Percentiles rank a stretch among this genome's conserved stretches.
phyloP scores from a whole-genome alignment of 371 early-diverging fungal species.

The Mucor racemosus region DNA sequence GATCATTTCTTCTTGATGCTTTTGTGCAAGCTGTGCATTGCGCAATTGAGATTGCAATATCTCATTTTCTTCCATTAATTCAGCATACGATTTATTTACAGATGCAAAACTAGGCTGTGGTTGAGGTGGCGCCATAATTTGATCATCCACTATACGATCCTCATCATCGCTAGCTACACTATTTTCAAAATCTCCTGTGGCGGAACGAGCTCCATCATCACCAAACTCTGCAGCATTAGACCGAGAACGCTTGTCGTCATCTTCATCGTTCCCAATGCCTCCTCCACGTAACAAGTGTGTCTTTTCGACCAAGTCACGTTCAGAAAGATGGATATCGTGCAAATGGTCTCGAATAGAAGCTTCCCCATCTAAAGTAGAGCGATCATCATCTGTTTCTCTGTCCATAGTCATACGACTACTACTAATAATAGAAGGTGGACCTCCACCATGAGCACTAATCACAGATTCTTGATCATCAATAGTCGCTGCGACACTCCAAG shows the following conservation, averaged over 20 bases:
- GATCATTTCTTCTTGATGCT: constrained; percentile 51
- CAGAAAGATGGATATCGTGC: constrained; percentile 18
- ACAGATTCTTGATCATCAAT: constrained; percentile 59
- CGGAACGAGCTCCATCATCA: constrained; percentile 52
- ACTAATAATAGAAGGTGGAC: constrained; percentile 35
- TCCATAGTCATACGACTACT: constrained; percentile 27
- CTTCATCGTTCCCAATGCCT: constrained; percentile 25
- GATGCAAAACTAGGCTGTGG: constrained; percentile 57
- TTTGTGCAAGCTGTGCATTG: constrained; percentile 42
- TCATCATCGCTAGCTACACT: constrained; percentile 41
- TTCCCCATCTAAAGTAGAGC: constrained; percentile 38
- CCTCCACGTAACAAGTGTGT: constrained; percentile 18
- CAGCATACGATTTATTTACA: constrained; percentile 49
- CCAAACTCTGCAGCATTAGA: constrained; percentile 60
- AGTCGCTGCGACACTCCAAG: constrained; percentile 60
- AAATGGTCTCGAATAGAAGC: constrained; percentile 27
- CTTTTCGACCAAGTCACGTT: constrained; percentile 11
- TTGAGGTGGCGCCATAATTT: constrained; percentile 56
- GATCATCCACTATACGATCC: constrained; percentile 45
- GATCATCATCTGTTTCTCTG: constrained; percentile 32
- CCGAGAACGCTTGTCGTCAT: constrained; percentile 51
- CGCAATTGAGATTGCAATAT: constrained; percentile 45
- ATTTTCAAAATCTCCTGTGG: constrained; percentile 48
- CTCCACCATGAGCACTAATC: constrained; percentile 47
- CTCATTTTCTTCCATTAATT: constrained; percentile 56